A percentile compares a stretch with the other conserved stretches of the same genome.
Conservation (phyloP, 805 yeast species). For the Saitoella complicata region DNA sequence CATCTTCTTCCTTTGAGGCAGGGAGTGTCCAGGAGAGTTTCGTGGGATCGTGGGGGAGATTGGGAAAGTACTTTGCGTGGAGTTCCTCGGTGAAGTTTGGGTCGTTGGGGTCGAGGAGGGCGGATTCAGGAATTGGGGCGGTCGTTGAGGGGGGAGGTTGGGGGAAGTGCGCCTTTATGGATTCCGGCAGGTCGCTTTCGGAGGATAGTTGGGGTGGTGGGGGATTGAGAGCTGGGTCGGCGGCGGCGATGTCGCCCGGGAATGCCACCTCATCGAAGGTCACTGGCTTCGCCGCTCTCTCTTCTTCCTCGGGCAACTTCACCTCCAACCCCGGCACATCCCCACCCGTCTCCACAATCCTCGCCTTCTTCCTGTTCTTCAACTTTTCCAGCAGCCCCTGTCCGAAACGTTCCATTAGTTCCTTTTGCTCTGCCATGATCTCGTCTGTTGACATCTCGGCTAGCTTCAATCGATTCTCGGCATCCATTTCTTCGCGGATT, state of each 20-base stretch:
- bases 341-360: not conserved
- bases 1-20: conserved; percentile 25
- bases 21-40: conserved; percentile 88
- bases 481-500: conserved; percentile 3
- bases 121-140: conserved; percentile 7
- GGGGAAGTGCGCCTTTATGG: not conserved
- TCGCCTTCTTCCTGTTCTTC: conserved; percentile 1
- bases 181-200: not conserved
- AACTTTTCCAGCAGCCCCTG: conserved; percentile 8
- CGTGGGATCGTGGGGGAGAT: conserved; percentile 65
- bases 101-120: conserved; percentile 46
- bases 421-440: conserved; percentile 10
- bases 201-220: not conserved
- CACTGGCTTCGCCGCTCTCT: not conserved
- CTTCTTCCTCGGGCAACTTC: not conserved
- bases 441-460: conserved; percentile 10
- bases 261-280: not conserved
- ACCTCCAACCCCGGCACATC: not conserved
- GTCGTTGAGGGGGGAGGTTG: not conserved
- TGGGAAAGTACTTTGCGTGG: conserved; percentile 78
- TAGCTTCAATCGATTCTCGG: conserved; percentile 10
- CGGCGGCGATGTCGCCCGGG: not conserved
- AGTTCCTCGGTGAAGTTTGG: conserved; percentile 65
- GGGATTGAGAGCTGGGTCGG: not conserved
- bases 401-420: conserved; percentile 8